phyloP scores from a whole-genome alignment of 108 stramenopile genomes.

The Cafeteria roenbergensis region DNA sequence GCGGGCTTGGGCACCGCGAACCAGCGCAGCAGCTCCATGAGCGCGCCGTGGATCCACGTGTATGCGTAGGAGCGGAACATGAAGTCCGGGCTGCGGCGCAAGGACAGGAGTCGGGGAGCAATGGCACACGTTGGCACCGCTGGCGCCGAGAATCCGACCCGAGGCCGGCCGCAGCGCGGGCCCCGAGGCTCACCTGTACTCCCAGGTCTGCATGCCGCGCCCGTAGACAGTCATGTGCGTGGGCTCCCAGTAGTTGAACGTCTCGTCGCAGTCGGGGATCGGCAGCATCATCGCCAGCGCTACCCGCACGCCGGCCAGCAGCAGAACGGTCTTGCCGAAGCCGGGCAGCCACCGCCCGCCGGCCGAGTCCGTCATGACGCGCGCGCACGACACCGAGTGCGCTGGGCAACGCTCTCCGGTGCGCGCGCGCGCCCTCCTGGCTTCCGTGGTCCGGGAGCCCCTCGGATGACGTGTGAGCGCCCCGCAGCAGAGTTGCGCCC shows the following conservation, averaged over 20 bases:
- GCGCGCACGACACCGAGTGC: too few relatives aligned
- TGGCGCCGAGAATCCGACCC: background rate
- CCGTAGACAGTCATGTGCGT: slow-evolving; percentile 72
- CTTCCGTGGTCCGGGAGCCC: too few relatives aligned
- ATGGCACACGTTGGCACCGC: background rate
- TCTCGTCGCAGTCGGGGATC: slow-evolving; percentile 89
- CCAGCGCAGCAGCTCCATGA: slow-evolving; percentile 20
- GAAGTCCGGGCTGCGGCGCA: slow-evolving; percentile 41
- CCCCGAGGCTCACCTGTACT: slow-evolving; percentile 50
- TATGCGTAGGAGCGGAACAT: slow-evolving; percentile 86
- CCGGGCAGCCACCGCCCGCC: too few relatives aligned
- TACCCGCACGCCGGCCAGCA: too few relatives aligned
- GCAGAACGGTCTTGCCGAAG: too few relatives aligned
- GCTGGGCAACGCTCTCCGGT: too few relatives aligned
- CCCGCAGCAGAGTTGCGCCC: too few relatives aligned
- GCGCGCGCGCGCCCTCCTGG: too few relatives aligned
- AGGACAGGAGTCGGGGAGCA: too few relatives aligned
- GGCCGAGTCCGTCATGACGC: too few relatives aligned
- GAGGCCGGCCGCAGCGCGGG: background rate
- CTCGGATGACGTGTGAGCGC: too few relatives aligned
- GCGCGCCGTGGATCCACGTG: slow-evolving; percentile 33
- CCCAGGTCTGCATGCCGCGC: slow-evolving; percentile 70
- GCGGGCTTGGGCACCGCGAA: slow-evolving; percentile 26
- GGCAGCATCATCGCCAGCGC: too few relatives aligned
- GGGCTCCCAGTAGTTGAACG: slow-evolving; percentile 97